Percentiles rank a stretch among this genome's conserved stretches.
phyloP scores from a whole-genome alignment of 768 basidiomycete species.

The Leucocoprinus leucothites region DNA sequence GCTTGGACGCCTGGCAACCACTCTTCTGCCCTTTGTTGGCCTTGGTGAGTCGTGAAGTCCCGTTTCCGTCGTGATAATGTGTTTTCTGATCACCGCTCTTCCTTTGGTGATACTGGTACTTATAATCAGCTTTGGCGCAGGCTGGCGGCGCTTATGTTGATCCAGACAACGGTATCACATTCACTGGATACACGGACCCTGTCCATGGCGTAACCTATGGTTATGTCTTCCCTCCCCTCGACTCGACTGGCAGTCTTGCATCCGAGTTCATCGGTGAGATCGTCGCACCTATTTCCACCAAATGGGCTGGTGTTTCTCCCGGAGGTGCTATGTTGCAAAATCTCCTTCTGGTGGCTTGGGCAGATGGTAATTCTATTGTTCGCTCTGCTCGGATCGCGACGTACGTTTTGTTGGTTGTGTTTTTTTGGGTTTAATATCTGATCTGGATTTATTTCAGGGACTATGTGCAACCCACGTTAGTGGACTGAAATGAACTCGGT shows the following conservation, averaged over 20 bases:
- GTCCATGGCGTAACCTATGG: conserved; percentile 44
- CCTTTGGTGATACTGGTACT: too few species aligned
- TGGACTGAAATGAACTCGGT: conserved; percentile 1
- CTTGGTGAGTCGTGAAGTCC: neutral
- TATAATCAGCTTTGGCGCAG: neutral
- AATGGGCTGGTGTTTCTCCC: conserved; percentile 52
- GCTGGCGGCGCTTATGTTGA: conserved; percentile 33
- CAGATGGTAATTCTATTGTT: conserved; percentile 50
- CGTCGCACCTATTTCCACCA: conserved; percentile 48
- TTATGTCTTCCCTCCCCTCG: conserved; percentile 49
- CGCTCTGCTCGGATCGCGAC: conserved; percentile 50
- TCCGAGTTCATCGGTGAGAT: conserved; percentile 64
- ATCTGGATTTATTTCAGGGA: conserved; percentile 26
- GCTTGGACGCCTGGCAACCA: too few species aligned
- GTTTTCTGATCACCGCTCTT: neutral
- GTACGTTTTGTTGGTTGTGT: conserved; percentile 31
- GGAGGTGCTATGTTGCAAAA: neutral
- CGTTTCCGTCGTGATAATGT: neutral
- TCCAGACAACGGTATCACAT: conserved; percentile 48
- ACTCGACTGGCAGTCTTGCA: conserved; percentile 32
- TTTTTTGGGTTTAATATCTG: neutral
- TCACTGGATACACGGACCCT: conserved; percentile 41
- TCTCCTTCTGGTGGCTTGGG: conserved; percentile 46
- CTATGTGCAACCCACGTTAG: conserved; percentile 50
- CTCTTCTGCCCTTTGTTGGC: too few species aligned